Conservation (phyloP, 371 early-diverging fungal genomes). For the Rhizopus microsporus region DNA sequence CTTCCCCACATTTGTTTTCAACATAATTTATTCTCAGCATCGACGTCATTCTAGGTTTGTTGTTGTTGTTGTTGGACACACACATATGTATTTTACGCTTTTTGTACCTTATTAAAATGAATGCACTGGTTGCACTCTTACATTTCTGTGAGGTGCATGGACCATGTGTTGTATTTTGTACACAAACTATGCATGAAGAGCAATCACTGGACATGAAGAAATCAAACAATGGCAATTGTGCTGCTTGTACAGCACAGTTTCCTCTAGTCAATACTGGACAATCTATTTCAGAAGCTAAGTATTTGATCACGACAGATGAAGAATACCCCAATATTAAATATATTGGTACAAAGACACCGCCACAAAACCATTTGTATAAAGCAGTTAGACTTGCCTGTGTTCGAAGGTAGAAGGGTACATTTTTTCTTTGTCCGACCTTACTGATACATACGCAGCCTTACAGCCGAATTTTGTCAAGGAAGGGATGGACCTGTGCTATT, state of each 20-base stretch:
- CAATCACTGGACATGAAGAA: neutral
- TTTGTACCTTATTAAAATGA: slow-evolving; percentile 31
- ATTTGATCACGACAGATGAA: slow-evolving; percentile 46
- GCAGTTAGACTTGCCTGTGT: slow-evolving; percentile 63
- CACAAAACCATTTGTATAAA: slow-evolving; percentile 52
- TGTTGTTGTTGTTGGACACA: too few relatives aligned
- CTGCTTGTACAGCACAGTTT: slow-evolving; percentile 51
- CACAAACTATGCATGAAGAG: slow-evolving; percentile 50
- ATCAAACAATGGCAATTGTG: slow-evolving; percentile 25
- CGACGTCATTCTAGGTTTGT: too few relatives aligned
- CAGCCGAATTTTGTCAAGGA: slow-evolving; percentile 70
- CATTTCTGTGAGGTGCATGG: slow-evolving; percentile 67
- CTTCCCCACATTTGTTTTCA: too few relatives aligned
- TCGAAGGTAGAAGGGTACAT: slow-evolving; percentile 42
- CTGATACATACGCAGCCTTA: slow-evolving; percentile 44
- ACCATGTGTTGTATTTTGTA: slow-evolving; percentile 58
- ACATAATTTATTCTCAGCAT: too few relatives aligned
- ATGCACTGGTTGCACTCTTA: slow-evolving; percentile 52
- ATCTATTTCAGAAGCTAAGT: slow-evolving; percentile 33
- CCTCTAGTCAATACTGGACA: slow-evolving; percentile 31
- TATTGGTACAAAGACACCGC: slow-evolving; percentile 53
- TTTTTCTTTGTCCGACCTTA: slow-evolving; percentile 2
- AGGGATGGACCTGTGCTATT: slow-evolving; percentile 73
- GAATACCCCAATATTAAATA: slow-evolving; percentile 49
- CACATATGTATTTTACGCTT: too few relatives aligned